phyloP scores from a whole-genome alignment of 169 alveolate genomes.

The Babesia gibsoni region DNA sequence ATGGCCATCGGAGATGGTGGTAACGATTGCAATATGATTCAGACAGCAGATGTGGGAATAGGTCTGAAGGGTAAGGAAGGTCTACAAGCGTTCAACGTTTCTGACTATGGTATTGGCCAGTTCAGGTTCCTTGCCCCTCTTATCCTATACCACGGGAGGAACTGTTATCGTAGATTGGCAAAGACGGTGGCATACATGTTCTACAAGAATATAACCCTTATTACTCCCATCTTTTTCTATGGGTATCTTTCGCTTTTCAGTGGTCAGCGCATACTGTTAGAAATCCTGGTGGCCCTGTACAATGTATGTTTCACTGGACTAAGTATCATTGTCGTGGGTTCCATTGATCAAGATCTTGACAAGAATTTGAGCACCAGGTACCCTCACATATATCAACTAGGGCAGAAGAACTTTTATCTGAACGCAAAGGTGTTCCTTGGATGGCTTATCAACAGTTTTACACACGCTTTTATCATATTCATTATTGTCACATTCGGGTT shows the following conservation, averaged over 20 bases:
- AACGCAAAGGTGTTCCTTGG: conserved; percentile 67
- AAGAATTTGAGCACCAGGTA: conserved; percentile 60
- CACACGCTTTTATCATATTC: conserved; percentile 73
- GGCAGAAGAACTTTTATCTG: conserved; percentile 71
- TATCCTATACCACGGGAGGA: conserved; percentile 88
- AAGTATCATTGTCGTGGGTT: conserved; percentile 84
- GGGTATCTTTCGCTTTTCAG: conserved; percentile 88
- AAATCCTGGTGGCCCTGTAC: conserved; percentile 92
- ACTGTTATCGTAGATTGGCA: conserved; percentile 88
- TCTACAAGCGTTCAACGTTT: conserved; percentile 88
- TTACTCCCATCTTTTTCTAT: conserved; percentile 90
- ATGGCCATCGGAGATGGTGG: conserved; percentile 99
- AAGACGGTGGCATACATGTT: conserved; percentile 94
- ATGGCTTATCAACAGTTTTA: conserved; percentile 72
- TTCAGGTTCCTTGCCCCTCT: conserved; percentile 83
- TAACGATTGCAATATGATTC: conserved; percentile 98
- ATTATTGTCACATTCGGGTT: conserved; percentile 45
- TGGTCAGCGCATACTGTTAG: conserved; percentile 92
- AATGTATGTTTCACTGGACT: conserved; percentile 92
- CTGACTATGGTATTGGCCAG: conserved; percentile 89
- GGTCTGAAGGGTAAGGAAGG: conserved; percentile 98
- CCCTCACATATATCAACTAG: conserved; percentile 75
- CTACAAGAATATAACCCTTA: conserved; percentile 93
- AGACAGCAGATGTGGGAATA: conserved; percentile 97
- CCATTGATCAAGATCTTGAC: conserved; percentile 77